phyloP scores from a whole-genome alignment of 768 basidiomycete genomes.

The Inosperma sp. region DNA sequence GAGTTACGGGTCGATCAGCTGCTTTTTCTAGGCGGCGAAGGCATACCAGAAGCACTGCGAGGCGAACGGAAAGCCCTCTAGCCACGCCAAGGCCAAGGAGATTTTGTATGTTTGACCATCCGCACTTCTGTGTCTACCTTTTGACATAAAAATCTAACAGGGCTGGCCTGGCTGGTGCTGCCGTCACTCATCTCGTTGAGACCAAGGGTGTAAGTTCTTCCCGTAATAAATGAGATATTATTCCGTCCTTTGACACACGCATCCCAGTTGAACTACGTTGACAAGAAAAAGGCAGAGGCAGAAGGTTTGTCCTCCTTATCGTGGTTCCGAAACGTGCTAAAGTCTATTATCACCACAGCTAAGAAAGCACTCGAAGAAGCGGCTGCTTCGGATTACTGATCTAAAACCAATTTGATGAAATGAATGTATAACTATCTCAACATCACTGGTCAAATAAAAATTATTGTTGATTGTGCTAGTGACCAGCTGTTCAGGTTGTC shows the following conservation, averaged over 20 bases:
- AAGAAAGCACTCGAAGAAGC: too few relatives aligned
- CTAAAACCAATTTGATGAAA: too few relatives aligned
- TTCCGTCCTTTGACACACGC: background rate
- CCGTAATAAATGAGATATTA: background rate
- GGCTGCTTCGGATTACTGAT: too few relatives aligned
- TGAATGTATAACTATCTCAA: too few relatives aligned
- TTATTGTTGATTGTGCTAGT: too few relatives aligned
- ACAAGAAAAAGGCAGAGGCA: conserved; percentile 23
- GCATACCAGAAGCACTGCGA: conserved; percentile 53
- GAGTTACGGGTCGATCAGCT: background rate
- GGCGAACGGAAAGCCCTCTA: conserved; percentile 43
- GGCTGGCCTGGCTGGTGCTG: conserved; percentile 52
- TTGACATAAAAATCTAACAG: conserved; percentile 17
- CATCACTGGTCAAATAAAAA: too few relatives aligned
- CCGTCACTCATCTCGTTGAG: conserved; percentile 51
- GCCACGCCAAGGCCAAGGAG: conserved; percentile 57
- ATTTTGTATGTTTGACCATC: conserved; percentile 33
- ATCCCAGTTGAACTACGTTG: conserved; percentile 22
- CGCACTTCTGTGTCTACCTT: background rate
- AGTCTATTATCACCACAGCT: too few relatives aligned
- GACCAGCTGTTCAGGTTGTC: too few relatives aligned
- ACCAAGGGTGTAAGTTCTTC: conserved; percentile 41
- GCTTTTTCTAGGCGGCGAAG: conserved; percentile 49
- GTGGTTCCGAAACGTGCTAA: too few relatives aligned
- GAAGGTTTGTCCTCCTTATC: too few relatives aligned